These are phyloP conservation scores for Avicennia marina DNA, from an alignment of 257 asterid genomes.

Conservation along the genomic window DNA sequence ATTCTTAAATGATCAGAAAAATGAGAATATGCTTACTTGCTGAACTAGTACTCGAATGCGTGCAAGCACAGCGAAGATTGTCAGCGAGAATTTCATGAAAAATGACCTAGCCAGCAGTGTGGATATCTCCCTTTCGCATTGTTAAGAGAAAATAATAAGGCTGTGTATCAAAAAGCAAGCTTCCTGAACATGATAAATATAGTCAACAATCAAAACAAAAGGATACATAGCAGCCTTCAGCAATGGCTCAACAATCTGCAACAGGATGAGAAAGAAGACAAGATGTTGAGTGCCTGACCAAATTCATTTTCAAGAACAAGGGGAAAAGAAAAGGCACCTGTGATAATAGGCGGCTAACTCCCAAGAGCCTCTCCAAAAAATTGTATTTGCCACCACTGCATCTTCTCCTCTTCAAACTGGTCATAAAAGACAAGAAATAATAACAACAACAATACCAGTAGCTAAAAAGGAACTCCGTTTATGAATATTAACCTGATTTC, in stretches of 20 bases:
- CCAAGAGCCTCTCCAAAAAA: slow-evolving; percentile 79
- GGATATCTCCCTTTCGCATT: slow-evolving; percentile 63
- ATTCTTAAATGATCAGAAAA: neutral
- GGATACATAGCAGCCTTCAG: slow-evolving; percentile 91
- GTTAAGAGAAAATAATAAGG: slow-evolving; percentile 36
- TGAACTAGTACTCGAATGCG: slow-evolving; percentile 86
- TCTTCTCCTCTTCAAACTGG: slow-evolving; percentile 78
- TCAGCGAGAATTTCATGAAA: slow-evolving; percentile 80
- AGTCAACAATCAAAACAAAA: slow-evolving; percentile 16
- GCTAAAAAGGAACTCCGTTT: too few relatives aligned
- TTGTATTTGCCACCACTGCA: slow-evolving; percentile 48
- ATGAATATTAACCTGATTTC: too few relatives aligned
- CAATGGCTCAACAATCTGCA: slow-evolving; percentile 89
- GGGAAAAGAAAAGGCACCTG: slow-evolving; percentile 33
- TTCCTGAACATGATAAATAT: neutral
- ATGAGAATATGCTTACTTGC: slow-evolving; percentile 53
- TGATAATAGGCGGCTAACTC: slow-evolving; percentile 64
- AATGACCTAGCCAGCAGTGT: slow-evolving; percentile 81
- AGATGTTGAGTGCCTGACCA: neutral
- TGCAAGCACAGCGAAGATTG: slow-evolving; percentile 72
- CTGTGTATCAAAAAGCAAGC: neutral
- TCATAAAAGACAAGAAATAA: neutral
- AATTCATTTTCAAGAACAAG: neutral
- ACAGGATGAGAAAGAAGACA: slow-evolving; percentile 17
- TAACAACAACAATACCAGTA: neutral